Conservation (phyloP, 345 rosid genomes). For the Clausena lansium region DNA sequence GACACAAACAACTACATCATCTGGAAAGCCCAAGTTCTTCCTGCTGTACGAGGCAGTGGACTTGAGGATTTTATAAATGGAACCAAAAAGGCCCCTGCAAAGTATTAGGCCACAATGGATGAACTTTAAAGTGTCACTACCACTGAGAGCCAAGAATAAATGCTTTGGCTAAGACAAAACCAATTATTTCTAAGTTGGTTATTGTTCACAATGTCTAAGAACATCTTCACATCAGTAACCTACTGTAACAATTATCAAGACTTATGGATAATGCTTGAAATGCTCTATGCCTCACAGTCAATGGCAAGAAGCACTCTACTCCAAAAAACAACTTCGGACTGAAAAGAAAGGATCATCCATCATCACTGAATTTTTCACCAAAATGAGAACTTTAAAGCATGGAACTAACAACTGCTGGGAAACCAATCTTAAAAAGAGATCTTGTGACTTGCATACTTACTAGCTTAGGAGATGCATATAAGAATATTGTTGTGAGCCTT, state of each 20-base stretch:
- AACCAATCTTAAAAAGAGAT: too few relatives aligned
- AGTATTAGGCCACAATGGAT: too few relatives aligned
- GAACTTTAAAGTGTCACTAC: not conserved
- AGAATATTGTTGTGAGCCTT: too few relatives aligned
- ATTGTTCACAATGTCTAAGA: too few relatives aligned
- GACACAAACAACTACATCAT: not conserved
- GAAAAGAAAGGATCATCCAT: not conserved
- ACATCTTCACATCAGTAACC: not conserved
- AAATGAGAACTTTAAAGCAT: too few relatives aligned
- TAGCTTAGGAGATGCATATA: too few relatives aligned
- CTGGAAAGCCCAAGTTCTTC: not conserved
- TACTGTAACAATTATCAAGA: not conserved
- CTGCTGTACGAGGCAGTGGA: not conserved
- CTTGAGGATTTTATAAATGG: not conserved
- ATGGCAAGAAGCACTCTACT: not conserved
- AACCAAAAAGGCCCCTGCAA: not conserved
- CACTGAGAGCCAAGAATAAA: not conserved
- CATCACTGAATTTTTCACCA: not conserved
- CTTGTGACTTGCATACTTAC: too few relatives aligned
- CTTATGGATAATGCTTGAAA: not conserved
- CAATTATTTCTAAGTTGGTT: not conserved
- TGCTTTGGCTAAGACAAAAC: not conserved
- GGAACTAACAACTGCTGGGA: too few relatives aligned
- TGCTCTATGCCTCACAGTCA: too few relatives aligned
- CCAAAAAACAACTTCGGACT: too few relatives aligned